phyloP scores from a whole-genome alignment of 495 filamentous ascomycete species.

The Aspergillus affinis region DNA sequence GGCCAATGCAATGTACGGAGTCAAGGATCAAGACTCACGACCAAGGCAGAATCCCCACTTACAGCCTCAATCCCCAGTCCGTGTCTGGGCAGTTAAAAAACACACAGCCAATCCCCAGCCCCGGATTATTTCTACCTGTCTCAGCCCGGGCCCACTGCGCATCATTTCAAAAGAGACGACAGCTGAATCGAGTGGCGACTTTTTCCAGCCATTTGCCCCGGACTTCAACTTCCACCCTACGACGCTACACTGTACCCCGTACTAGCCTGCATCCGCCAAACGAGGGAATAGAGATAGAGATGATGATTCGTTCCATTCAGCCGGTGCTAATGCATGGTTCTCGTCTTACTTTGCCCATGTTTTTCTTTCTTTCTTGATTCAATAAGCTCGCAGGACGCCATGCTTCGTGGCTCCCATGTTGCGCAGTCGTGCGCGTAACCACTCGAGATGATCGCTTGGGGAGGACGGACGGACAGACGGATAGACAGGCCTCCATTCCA shows the following conservation, averaged over 20 bases:
- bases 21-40: background rate
- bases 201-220: too few species aligned
- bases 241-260: too few species aligned
- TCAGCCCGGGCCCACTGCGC: slow-evolving; percentile 11
- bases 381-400: too few species aligned
- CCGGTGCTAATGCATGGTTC: background rate
- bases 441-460: background rate
- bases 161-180: slow-evolving; percentile 3
- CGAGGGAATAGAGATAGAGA: too few species aligned
- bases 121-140: background rate
- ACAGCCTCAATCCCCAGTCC: background rate
- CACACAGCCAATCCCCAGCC: slow-evolving; percentile 6
- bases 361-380: too few species aligned
- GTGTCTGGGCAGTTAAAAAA: background rate
- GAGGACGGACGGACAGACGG: background rate
- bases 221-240: background rate
- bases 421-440: background rate
- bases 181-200: slow-evolving; percentile 24
- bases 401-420: background rate
- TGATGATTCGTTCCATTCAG: background rate
- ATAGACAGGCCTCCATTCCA: too few species aligned
- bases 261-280: too few species aligned
- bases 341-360: too few species aligned
- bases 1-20: background rate
- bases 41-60: background rate